Conservation (phyloP, 169 alveolate genomes). For the Eimeria sp. region DNA sequence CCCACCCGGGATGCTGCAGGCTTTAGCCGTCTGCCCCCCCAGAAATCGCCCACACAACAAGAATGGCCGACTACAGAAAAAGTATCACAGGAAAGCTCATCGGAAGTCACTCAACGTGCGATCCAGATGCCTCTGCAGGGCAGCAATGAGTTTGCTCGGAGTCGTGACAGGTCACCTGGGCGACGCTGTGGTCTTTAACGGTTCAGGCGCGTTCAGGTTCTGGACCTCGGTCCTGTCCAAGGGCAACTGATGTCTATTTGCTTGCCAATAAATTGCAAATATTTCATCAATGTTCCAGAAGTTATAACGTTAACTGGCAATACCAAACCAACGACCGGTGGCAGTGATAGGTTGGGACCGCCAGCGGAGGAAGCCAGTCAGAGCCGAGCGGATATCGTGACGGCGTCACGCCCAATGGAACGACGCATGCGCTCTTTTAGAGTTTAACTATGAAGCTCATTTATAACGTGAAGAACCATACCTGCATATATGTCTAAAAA, state of each 20-base stretch:
- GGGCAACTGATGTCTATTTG: conserved; percentile 30
- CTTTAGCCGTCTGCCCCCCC: not conserved
- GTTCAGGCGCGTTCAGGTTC: conserved; percentile 6
- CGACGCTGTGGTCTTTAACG: conserved; percentile 63
- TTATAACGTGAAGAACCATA: not conserved
- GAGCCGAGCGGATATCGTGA: conserved; percentile 17
- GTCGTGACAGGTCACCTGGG: conserved; percentile 74
- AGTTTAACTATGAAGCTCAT: not conserved
- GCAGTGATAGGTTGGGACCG: conserved; percentile 58
- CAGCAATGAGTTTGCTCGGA: not conserved
- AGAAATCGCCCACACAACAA: not conserved
- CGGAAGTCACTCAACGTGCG: not conserved
- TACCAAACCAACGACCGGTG: not conserved
- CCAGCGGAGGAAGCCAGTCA: conserved; percentile 25
- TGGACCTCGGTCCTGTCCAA: conserved; percentile 11
- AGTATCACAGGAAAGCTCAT: not conserved
- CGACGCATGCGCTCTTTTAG: conserved; percentile 4
- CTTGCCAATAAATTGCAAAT: conserved; percentile 64
- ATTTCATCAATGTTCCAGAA: conserved; percentile 34
- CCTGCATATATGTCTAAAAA: not conserved
- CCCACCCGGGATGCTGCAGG: not conserved
- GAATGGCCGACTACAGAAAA: not conserved
- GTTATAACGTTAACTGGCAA: not conserved
- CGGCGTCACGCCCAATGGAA: not conserved
- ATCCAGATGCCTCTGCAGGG: not conserved